These are phyloP conservation scores for Spathaspora hagerdaliae DNA, from an alignment of 805 yeast genomes.

Conservation along the genomic window DNA sequence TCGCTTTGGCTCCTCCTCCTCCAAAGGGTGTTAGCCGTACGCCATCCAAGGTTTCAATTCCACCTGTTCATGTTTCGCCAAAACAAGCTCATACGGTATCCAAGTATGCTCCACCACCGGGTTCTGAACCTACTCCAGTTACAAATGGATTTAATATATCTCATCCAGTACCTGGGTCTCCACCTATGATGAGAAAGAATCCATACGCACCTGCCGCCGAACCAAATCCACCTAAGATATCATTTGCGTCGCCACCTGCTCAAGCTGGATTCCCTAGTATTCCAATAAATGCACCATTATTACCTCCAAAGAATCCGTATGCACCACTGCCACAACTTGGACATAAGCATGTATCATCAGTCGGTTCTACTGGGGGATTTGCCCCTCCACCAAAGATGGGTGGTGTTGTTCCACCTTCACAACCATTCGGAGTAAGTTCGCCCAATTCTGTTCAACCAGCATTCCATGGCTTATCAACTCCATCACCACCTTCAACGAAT, in stretches of 20 bases:
- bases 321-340: constrained; percentile 16
- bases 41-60: constrained; percentile 18
- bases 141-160: constrained; percentile 7
- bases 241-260: constrained; percentile 18
- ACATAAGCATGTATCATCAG: not conserved
- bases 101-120: constrained; percentile 31
- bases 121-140: constrained; percentile 13
- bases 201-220: constrained; percentile 11
- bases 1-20: constrained; percentile 17
- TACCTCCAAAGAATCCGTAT: constrained; percentile 31
- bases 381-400: constrained; percentile 14
- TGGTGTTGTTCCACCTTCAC: constrained; percentile 19
- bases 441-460: constrained; percentile 4
- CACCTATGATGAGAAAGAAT: constrained; percentile 5
- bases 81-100: constrained; percentile 20
- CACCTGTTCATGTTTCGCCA: constrained; percentile 9
- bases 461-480: not conserved
- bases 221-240: constrained; percentile 10
- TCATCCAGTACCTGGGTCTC: constrained; percentile 10
- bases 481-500: constrained; percentile 14
- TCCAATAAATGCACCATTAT: constrained; percentile 15
- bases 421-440: constrained; percentile 12
- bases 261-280: not conserved
- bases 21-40: constrained; percentile 24
- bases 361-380: constrained; percentile 8